phyloP scores from a whole-genome alignment of 352 stramenopile species.

The Pythium rhizo-oryzae region DNA sequence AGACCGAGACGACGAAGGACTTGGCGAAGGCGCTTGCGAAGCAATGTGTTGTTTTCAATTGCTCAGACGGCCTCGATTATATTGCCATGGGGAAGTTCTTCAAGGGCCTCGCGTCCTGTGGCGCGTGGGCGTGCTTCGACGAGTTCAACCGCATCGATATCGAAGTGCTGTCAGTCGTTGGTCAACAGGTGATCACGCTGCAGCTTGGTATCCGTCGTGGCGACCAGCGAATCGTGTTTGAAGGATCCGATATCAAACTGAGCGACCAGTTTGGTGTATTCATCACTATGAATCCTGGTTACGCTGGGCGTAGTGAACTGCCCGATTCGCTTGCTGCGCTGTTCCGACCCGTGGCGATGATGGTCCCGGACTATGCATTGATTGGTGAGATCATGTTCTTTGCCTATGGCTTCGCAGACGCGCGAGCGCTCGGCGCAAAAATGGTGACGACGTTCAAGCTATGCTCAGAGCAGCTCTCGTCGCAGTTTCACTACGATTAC shows the following conservation, averaged over 20 bases:
- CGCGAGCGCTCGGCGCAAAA: constrained; percentile 64
- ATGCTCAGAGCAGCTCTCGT: constrained; percentile 88
- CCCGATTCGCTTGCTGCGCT: constrained; percentile 85
- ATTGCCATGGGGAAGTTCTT: constrained; percentile 96
- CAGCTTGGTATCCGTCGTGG: constrained; percentile 86
- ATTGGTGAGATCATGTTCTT: constrained; percentile 94
- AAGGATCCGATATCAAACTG: constrained; percentile 94
- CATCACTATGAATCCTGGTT: constrained; percentile 93
- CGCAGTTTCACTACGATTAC: constrained; percentile 92
- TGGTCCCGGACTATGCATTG: constrained; percentile 90
- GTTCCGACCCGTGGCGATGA: constrained; percentile 91
- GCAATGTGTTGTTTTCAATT: constrained; percentile 96
- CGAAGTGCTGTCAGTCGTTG: constrained; percentile 87
- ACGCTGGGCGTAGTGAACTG: constrained; percentile 85
- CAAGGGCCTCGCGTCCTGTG: constrained; percentile 93
- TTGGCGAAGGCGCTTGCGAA: constrained; percentile 94
- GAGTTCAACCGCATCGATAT: constrained; percentile 93
- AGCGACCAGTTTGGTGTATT: constrained; percentile 92
- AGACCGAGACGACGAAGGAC: constrained; percentile 97
- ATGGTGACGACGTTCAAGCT: constrained; percentile 92
- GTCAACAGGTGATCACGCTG: constrained; percentile 92
- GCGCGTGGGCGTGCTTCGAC: constrained; percentile 92
- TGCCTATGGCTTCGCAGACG: constrained; percentile 78
- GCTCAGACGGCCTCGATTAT: constrained; percentile 93
- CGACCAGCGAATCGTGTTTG: constrained; percentile 91